Evolutionary conservation across 108 stramenopile genomes (phyloP).

Genomic region (Nitzschia sp.): DNA sequence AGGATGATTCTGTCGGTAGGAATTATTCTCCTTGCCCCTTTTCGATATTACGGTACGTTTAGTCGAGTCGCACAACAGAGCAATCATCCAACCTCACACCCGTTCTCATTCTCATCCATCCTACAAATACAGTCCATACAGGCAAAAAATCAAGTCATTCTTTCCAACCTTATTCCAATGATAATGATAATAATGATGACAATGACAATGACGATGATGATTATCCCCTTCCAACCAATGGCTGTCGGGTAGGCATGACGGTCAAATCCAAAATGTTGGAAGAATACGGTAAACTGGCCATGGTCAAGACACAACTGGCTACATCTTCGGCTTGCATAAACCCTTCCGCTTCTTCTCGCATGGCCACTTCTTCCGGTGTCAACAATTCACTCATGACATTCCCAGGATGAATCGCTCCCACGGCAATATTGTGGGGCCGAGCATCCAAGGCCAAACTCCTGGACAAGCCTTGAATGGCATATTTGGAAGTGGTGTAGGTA

Average conservation of each 20-base stretch:
- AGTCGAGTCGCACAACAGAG: too few species aligned
- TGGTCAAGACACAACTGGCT: conserved; percentile 63
- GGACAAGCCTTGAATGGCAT: conserved; percentile 70
- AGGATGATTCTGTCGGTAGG: too few species aligned
- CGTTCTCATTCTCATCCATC: too few species aligned
- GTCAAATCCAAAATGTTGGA: conserved; percentile 77
- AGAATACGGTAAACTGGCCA: conserved; percentile 65
- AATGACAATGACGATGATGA: background rate
- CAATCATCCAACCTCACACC: too few species aligned
- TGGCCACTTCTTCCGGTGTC: conserved; percentile 20
- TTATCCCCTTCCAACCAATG: conserved; percentile 78
- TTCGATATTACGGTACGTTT: too few species aligned
- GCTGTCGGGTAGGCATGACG: conserved; percentile 69
- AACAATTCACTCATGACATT: conserved; percentile 53
- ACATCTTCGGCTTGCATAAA: conserved; percentile 73
- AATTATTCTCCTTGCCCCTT: too few species aligned
- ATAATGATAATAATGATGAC: background rate
- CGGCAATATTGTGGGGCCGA: conserved; percentile 50
- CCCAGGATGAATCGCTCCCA: conserved; percentile 74
- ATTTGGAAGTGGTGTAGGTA: conserved; percentile 77
- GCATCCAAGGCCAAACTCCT: conserved; percentile 73
- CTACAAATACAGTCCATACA: too few species aligned
- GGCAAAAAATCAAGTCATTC: too few species aligned
- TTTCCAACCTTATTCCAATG: too few species aligned
- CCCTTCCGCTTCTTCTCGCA: conserved; percentile 36